Percentiles rank a stretch among this genome's conserved stretches.
These are phyloP conservation scores for Aspergillus aculeatinus DNA, from an alignment of 2,329 filamentous ascomycete species.

Conservation along the genomic window DNA sequence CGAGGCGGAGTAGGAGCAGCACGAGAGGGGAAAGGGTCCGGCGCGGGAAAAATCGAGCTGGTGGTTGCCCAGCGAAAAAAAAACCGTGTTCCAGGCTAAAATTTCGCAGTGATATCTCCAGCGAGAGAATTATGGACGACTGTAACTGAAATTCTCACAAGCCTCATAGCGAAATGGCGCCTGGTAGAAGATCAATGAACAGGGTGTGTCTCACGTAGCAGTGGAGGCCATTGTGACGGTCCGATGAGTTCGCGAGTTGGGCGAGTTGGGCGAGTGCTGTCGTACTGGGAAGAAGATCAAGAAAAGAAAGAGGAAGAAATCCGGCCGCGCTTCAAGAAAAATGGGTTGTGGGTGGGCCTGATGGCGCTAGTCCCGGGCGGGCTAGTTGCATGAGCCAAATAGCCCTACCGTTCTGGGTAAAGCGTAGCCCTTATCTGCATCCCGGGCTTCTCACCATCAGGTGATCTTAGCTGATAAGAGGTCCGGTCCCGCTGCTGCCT, in stretches of 20 bases:
- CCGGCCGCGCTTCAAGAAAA: slow-evolving; percentile 13
- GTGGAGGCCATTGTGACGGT: slow-evolving; percentile 60
- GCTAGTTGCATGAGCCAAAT: slow-evolving; percentile 1
- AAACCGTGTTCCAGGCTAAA: no score
- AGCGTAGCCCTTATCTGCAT: slow-evolving; percentile 24
- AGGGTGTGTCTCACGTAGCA: slow-evolving; percentile 57
- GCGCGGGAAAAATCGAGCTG: slow-evolving; percentile 75
- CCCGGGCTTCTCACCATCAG: slow-evolving; percentile 27
- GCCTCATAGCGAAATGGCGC: slow-evolving; percentile 35
- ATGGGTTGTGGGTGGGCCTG: slow-evolving; percentile 33
- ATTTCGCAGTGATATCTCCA: slow-evolving; percentile 53
- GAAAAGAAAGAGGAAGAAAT: slow-evolving; percentile 26
- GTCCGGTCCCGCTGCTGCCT: background rate
- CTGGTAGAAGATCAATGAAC: slow-evolving; percentile 30
- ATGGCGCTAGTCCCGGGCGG: slow-evolving; percentile 21
- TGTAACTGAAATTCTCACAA: slow-evolving; percentile 63
- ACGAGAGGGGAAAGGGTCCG: slow-evolving; percentile 16
- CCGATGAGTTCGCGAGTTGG: slow-evolving; percentile 43
- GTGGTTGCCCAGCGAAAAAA: slow-evolving; percentile 46
- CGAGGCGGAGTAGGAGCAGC: slow-evolving; percentile 24
- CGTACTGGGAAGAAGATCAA: slow-evolving; percentile 29
- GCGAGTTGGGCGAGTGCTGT: slow-evolving; percentile 38
- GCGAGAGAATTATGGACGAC: slow-evolving; percentile 73
- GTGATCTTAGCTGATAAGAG: slow-evolving; percentile 17
- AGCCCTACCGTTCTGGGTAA: slow-evolving; percentile 5